Evolutionary conservation across 140 eudicot species (phyloP).

Genomic region (Stevia rebaudiana): DNA sequence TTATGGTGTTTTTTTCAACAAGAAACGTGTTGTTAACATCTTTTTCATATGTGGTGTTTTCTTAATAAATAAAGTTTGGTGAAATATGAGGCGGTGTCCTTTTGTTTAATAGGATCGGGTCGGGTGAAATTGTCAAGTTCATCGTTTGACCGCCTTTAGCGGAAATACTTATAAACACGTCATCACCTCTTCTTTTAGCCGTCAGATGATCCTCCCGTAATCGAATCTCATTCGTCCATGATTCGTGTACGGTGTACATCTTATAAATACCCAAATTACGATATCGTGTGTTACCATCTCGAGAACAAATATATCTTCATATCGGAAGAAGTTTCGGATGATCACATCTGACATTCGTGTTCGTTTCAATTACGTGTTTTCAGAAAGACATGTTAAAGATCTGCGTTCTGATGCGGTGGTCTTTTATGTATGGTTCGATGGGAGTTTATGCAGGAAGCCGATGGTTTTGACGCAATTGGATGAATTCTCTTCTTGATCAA

Average conservation of each 20-base stretch:
- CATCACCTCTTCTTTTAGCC: conserved; percentile 7
- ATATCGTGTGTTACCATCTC: background rate
- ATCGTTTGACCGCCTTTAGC: conserved; percentile 24
- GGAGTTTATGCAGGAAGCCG: background rate
- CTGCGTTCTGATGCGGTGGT: background rate
- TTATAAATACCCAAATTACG: conserved; percentile 19
- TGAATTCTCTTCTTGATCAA: background rate
- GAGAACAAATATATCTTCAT: background rate
- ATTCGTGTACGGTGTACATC: background rate
- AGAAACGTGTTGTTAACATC: no score
- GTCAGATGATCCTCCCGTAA: background rate
- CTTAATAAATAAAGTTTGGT: background rate
- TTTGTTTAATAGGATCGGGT: background rate
- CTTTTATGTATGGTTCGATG: background rate
- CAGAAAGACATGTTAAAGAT: conserved; percentile 7
- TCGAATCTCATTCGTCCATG: conserved; percentile 22
- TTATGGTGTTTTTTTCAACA: no score
- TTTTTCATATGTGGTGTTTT: background rate
- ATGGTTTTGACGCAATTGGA: conserved; percentile 1
- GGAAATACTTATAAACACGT: conserved; percentile 20
- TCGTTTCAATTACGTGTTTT: background rate
- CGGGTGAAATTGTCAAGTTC: conserved; percentile 11
- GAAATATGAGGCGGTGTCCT: background rate
- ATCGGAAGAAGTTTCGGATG: background rate
- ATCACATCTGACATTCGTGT: background rate